Evolutionary conservation across 2,329 filamentous ascomycete genomes (phyloP).

Genomic region (Pseudocercospora fuligena): DNA sequence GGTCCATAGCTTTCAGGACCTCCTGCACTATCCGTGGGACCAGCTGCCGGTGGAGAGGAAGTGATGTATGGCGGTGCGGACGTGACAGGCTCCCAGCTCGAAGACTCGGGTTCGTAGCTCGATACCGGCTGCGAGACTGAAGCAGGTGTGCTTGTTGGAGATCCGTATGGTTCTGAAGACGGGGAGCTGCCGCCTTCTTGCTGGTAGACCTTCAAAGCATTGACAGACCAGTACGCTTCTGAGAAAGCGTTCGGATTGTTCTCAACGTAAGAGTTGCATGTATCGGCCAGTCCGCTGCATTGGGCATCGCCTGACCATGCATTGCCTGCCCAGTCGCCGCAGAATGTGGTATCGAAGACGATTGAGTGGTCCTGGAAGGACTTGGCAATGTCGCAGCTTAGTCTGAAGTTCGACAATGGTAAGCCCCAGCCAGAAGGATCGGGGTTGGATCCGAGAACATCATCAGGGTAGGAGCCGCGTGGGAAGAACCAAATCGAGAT

Average conservation of each 20-base stretch:
- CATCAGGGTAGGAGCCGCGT: conserved; percentile 40
- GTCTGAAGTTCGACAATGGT: conserved; percentile 67
- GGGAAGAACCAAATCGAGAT: conserved; percentile 46
- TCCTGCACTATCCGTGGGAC: background rate
- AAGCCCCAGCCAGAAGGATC: conserved; percentile 67
- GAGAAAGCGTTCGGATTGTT: conserved; percentile 43
- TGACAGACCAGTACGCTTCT: conserved; percentile 49
- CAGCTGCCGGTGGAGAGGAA: conserved; percentile 3
- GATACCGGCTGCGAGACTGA: background rate
- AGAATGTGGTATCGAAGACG: conserved; percentile 69
- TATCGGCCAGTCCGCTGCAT: conserved; percentile 38
- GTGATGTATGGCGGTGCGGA: background rate
- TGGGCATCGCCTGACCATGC: conserved; percentile 36
- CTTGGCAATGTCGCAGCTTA: conserved; percentile 43
- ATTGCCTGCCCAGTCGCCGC: conserved; percentile 47
- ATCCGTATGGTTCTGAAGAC: background rate
- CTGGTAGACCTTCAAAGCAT: conserved; percentile 47
- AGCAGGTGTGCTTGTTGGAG: background rate
- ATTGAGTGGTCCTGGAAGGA: conserved; percentile 46
- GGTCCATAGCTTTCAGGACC: background rate
- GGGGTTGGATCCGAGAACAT: conserved; percentile 55
- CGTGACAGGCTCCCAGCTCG: background rate
- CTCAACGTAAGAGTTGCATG: conserved; percentile 40
- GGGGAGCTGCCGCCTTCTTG: background rate
- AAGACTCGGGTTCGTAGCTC: background rate